A percentile compares a stretch with the other conserved stretches of the same genome.
phyloP scores from a whole-genome alignment of 106 monocot genomes.

The Acanthochlamys bracteata region DNA sequence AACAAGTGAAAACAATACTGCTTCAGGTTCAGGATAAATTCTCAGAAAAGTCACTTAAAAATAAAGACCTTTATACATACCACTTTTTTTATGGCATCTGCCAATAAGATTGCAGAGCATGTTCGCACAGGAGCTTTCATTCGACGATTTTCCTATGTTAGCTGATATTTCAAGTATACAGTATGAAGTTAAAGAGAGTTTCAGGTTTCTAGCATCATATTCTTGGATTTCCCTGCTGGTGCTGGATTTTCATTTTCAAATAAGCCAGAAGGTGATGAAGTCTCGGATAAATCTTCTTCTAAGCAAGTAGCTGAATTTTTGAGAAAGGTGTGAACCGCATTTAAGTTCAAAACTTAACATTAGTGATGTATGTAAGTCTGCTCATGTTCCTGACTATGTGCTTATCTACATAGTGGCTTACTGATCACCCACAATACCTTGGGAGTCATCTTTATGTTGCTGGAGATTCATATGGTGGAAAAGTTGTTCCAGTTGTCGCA shows the following conservation, averaged over 20 bases:
- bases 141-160: no score
- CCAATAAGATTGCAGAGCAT: background rate
- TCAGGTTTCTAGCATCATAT: conserved; percentile 42
- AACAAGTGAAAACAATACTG: no score
- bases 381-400: background rate
- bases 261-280: conserved; percentile 15
- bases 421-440: conserved; percentile 41
- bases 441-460: conserved; percentile 52
- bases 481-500: conserved; percentile 16
- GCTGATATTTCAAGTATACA: background rate
- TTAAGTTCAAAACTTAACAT: background rate
- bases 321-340: conserved; percentile 28
- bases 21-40: no score
- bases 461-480: conserved; percentile 73
- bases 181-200: background rate
- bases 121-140: no score
- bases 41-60: no score
- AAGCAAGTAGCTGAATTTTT: conserved; percentile 27
- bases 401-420: conserved; percentile 32
- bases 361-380: background rate
- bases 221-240: conserved; percentile 56
- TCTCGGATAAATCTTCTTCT: conserved; percentile 22
- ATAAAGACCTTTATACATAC: no score
- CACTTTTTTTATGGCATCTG: no score
- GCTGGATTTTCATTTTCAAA: conserved; percentile 62